Evolutionary conservation across 78 protist genomes (phyloP), one percentile per base, ranked within the genome.

Genomic region (Ministeria vibrans): DNA sequence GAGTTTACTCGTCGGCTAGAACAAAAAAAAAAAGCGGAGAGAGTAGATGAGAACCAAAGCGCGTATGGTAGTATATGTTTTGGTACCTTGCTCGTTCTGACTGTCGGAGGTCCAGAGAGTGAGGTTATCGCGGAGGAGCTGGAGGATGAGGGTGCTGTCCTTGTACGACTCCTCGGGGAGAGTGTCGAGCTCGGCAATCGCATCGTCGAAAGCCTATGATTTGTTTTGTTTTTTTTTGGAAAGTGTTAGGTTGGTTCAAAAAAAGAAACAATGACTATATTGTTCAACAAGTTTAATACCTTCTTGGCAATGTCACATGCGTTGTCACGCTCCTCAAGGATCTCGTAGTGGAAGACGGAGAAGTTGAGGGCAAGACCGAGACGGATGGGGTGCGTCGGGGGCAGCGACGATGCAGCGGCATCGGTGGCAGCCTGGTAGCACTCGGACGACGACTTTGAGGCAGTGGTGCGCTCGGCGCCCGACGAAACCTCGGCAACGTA

Each of bases 331-430:
- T 88, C 70, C 81, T 92, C 87, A 43, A 92, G 66, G 85, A 96
- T 95, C 88, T 98, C 99, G 83, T 93, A 96, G 92, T 91, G 93
- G 93, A 96, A 98, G 64, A 96, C 99, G 27, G 98, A 92, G 93
- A 94, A 96, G 96, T 96, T 98, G 78, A 98, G 94, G 76, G 99
- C 99, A 1, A 96, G 93, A 72, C 99, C 99, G 13, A 98, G 89
- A 49, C 99, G 97, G 87, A 92, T 92, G 51, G 99, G 99, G 92
- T 95, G 87, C 27, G 98, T 96, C 42, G 97, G 96, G 38, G 94
- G 86, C 43, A 95, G 86, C 73, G 93, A 92, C 11, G 64, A 42
- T 44, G 73, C 7, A 44, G 97, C 97, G 20, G 89, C 63, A 64
- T 90, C 92, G 4, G 23, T 66, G 53, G 99, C 99, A 11, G 77